A percentile compares a stretch with the other conserved stretches of the same genome.
Evolutionary conservation across 2,329 filamentous ascomycete genomes (phyloP).

Genomic region (Leptographium galeiforme): DNA sequence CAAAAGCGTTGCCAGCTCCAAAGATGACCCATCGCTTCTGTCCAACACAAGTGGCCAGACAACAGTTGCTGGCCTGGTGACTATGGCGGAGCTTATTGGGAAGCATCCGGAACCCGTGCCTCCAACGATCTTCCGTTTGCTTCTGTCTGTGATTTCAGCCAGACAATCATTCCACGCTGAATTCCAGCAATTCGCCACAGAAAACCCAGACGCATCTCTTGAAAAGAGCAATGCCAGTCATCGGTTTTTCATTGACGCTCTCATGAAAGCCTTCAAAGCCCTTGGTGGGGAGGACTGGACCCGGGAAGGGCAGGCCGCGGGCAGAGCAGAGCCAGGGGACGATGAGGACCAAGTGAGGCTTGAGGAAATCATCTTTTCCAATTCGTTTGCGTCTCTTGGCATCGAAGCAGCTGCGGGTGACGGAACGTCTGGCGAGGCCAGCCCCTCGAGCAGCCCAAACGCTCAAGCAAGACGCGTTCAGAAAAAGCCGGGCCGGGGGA

Average conservation of each 20-base stretch:
- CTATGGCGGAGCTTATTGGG: constrained; percentile 26
- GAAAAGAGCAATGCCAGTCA: constrained; percentile 25
- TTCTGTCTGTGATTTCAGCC: constrained; percentile 25
- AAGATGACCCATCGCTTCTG: background rate
- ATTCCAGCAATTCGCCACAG: constrained; percentile 20
- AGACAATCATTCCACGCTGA: constrained; percentile 15
- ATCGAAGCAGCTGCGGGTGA: constrained; percentile 10
- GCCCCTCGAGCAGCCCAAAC: too few species aligned
- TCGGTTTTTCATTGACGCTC: constrained; percentile 27
- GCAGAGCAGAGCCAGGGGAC: constrained; percentile 6
- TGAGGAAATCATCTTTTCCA: constrained; percentile 16
- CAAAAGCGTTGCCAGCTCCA: constrained; percentile 5
- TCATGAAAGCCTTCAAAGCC: constrained; percentile 21
- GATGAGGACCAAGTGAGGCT: constrained; percentile 5
- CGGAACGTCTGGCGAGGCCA: background rate
- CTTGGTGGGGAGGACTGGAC: constrained; percentile 18
- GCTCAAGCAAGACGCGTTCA: background rate
- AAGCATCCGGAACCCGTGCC: constrained; percentile 20
- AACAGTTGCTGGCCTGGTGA: constrained; percentile 22
- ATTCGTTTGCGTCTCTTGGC: constrained; percentile 15
- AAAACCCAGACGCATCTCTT: constrained; percentile 21
- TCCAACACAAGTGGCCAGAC: constrained; percentile 12
- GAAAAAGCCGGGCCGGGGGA: background rate
- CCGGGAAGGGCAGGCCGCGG: background rate
- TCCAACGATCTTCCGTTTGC: constrained; percentile 19